Percentiles rank a stretch among this genome's conserved stretches.
These are phyloP conservation scores for Emmonsia crescens DNA, from an alignment of 2,329 filamentous ascomycete species.

Conservation along the genomic window DNA sequence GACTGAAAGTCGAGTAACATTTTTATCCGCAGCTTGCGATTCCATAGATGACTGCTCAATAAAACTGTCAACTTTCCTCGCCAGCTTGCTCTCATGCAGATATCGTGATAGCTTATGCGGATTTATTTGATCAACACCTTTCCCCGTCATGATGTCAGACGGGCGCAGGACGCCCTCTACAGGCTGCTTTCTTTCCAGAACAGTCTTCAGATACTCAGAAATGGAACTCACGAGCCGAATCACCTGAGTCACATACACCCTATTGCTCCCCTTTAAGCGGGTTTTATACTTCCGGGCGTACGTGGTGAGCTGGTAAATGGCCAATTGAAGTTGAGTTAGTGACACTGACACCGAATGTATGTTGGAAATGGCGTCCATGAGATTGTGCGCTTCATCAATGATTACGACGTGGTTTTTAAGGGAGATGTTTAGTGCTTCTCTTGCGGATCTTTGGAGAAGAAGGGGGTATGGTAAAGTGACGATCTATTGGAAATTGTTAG, in stretches of 20 bases:
- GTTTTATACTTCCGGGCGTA: conserved; percentile 86
- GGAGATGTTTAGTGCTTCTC: conserved; percentile 77
- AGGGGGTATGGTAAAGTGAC: conserved; percentile 88
- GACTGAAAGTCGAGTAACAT: conserved; percentile 24
- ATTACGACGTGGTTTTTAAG: conserved; percentile 85
- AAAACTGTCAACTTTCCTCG: conserved; percentile 90
- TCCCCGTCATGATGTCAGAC: conserved; percentile 63
- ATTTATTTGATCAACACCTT: conserved; percentile 91
- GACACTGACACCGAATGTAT: conserved; percentile 74
- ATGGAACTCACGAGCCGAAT: conserved; percentile 75
- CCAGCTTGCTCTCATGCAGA: conserved; percentile 81
- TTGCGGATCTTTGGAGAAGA: conserved; percentile 72
- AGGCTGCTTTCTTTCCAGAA: conserved; percentile 29
- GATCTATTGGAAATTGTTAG: conserved; percentile 41
- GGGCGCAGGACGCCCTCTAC: conserved; percentile 59
- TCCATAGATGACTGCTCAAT: conserved; percentile 46
- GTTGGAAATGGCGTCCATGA: conserved; percentile 86
- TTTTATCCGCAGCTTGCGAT: conserved; percentile 20
- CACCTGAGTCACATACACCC: conserved; percentile 81
- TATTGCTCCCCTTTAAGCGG: conserved; percentile 78
- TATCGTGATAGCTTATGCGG: conserved; percentile 80
- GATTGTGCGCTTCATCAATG: conserved; percentile 93
- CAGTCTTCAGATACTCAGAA: conserved; percentile 53
- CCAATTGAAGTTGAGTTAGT: conserved; percentile 60
- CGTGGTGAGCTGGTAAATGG: conserved; percentile 61